Conservation (phyloP, 345 rosid genomes). For the Gossypium bickii region DNA sequence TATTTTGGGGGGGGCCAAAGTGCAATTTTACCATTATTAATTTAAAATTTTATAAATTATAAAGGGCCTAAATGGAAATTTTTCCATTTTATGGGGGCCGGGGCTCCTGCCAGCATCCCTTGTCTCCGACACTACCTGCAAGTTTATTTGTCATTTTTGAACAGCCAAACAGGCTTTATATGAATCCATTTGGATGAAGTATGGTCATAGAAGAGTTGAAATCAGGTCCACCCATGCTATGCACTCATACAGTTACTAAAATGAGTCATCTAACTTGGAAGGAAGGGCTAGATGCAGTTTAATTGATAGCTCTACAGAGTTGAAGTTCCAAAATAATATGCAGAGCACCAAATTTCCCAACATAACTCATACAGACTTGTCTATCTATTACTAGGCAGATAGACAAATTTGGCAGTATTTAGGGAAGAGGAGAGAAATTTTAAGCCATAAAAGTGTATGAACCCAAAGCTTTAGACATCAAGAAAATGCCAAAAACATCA, state of each 20-base stretch:
- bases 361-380: background rate
- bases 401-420: conserved; percentile 8
- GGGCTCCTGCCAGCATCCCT: too few relatives aligned
- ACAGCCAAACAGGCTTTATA: background rate
- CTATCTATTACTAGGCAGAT: background rate
- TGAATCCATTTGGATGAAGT: background rate
- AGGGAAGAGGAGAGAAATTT: background rate
- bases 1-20: too few relatives aligned
- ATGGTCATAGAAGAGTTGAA: background rate
- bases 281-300: background rate
- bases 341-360: background rate
- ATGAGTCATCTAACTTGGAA: background rate
- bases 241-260: background rate
- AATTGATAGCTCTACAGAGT: background rate
- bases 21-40: too few relatives aligned
- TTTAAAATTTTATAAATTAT: too few relatives aligned
- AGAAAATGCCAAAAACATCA: background rate
- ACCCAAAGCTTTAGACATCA: background rate
- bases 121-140: background rate
- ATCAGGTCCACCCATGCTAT: background rate
- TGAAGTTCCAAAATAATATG: conserved; percentile 1
- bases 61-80: too few relatives aligned
- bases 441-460: conserved; percentile 2
- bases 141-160: background rate
- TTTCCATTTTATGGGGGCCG: too few relatives aligned